Evolutionary conservation across 345 rosid species (phyloP).

Genomic region (Gossypioides kirkii): DNA sequence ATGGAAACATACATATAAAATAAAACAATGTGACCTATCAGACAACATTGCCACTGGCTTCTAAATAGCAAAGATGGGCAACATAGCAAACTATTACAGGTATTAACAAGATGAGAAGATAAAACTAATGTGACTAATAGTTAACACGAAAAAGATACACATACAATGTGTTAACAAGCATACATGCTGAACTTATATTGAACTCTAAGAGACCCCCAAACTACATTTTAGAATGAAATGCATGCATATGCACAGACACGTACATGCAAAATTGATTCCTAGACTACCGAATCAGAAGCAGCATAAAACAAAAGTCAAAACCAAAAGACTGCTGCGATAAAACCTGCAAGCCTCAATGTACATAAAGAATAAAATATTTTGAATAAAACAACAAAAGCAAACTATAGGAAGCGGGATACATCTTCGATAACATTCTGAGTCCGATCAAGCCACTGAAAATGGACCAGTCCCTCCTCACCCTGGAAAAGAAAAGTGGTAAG

Average conservation of each 20-base stretch:
- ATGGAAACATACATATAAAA: background rate
- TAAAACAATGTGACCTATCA: background rate
- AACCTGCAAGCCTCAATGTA: background rate
- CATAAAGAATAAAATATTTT: background rate
- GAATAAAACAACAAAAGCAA: background rate
- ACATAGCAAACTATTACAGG: background rate
- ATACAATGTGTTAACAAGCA: background rate
- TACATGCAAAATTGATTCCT: background rate
- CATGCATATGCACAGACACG: background rate
- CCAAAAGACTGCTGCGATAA: background rate
- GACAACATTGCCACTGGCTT: background rate
- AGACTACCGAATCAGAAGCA: background rate
- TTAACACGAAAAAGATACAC: background rate
- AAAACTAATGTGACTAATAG: background rate
- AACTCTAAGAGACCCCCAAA: background rate
- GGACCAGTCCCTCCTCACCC: conserved; percentile 90
- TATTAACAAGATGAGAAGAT: background rate
- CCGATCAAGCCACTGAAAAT: conserved; percentile 97
- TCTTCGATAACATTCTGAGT: conserved; percentile 59
- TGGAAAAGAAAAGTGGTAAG: conserved; percentile 14
- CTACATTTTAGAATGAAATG: background rate
- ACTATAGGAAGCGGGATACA: conserved; percentile 50
- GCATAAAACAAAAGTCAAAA: background rate
- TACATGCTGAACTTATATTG: background rate
- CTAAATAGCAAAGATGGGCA: background rate